Evolutionary conservation across 176 grass and related monocot genomes (phyloP).

Genomic region (Canna indica): DNA sequence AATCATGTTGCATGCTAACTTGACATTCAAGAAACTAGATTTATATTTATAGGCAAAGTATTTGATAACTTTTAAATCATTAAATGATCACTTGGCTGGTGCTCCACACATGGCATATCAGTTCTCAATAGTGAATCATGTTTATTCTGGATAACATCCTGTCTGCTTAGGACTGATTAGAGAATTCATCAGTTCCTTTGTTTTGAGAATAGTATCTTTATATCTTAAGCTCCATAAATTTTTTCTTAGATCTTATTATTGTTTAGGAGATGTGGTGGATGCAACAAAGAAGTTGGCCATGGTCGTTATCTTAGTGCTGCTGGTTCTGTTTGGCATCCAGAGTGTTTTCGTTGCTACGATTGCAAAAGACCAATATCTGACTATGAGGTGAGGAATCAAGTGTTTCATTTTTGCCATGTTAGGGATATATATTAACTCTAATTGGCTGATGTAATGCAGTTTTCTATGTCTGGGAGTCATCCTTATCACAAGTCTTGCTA

Average conservation of each 20-base stretch:
- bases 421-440: conserved; percentile 4
- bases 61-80: neutral
- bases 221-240: neutral
- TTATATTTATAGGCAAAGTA: neutral
- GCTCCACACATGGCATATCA: too few species aligned
- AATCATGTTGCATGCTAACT: neutral
- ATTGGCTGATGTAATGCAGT: conserved; percentile 26
- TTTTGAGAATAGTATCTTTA: neutral
- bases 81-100: neutral
- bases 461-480: conserved; percentile 49
- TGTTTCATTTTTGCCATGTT: conserved; percentile 12
- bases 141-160: neutral
- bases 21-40: neutral
- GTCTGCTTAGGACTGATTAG: neutral
- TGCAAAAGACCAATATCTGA: conserved; percentile 77
- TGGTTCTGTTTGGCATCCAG: conserved; percentile 74
- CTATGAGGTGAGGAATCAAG: conserved; percentile 48
- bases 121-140: neutral
- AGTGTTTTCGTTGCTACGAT: conserved; percentile 58
- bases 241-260: neutral
- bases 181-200: neutral
- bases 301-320: conserved; percentile 62
- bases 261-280: conserved; percentile 73
- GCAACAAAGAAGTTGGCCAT: conserved; percentile 49
- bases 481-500: conserved; percentile 82